Conservation (phyloP, 129 eudicot species). For the Scalesia atractyloides region DNA sequence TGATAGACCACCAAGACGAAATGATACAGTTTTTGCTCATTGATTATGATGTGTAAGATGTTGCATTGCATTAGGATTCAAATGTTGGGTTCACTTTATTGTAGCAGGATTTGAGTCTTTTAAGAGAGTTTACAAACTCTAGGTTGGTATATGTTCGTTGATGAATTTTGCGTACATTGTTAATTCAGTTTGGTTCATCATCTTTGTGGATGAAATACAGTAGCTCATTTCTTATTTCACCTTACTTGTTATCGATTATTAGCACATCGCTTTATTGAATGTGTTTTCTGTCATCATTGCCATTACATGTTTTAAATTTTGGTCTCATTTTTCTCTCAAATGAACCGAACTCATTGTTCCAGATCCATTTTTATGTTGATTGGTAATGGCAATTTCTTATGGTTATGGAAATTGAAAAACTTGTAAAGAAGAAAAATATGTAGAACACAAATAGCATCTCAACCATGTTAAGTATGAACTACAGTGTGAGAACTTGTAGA, state of each 20-base stretch:
- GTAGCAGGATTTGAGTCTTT: slow-evolving; percentile 9
- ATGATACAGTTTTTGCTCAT: slow-evolving; percentile 54
- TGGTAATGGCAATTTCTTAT: no score
- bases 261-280: no score
- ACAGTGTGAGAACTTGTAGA: no score
- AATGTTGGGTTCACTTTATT: background rate
- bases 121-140: slow-evolving; percentile 1
- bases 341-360: no score
- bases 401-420: no score
- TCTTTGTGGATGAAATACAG: background rate
- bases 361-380: no score
- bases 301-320: no score
- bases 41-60: slow-evolving; percentile 27
- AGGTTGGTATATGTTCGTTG: slow-evolving; percentile 27
- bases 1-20: slow-evolving; percentile 62
- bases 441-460: no score
- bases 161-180: slow-evolving; percentile 1
- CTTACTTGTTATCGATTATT: background rate
- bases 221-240: background rate
- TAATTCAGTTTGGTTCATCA: background rate
- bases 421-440: no score
- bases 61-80: background rate
- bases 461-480: no score
- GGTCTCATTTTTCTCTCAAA: no score
- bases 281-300: no score